Evolutionary conservation across 2,329 filamentous ascomycete species (phyloP).

Genomic region (Ceratocystis lukuohia): DNA sequence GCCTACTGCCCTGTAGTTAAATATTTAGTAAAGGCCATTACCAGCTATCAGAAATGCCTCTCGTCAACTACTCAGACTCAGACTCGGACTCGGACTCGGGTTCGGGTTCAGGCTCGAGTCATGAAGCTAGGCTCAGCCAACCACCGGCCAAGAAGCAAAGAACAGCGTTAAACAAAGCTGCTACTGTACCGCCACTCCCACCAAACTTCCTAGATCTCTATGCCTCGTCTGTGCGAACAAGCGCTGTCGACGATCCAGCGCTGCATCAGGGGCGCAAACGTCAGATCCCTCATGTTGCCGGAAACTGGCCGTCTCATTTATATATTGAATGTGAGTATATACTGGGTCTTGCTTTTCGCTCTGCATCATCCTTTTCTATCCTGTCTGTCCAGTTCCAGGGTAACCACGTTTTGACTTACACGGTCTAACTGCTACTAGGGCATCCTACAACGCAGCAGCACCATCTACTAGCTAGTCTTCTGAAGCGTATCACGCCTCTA

Average conservation of each 20-base stretch:
- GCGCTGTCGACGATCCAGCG: conserved; percentile 65
- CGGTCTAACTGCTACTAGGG: conserved; percentile 31
- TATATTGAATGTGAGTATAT: conserved; percentile 73
- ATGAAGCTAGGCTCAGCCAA: conserved; percentile 6
- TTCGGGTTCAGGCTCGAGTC: conserved; percentile 1
- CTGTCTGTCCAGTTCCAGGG: background rate
- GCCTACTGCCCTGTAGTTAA: background rate
- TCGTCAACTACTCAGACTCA: conserved; percentile 46
- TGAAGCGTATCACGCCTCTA: conserved; percentile 27
- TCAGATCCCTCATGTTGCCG: conserved; percentile 67
- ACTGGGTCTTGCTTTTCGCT: background rate
- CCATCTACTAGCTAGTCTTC: conserved; percentile 32
- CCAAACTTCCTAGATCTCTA: conserved; percentile 79
- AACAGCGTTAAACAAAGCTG: background rate
- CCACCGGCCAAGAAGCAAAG: conserved; percentile 16
- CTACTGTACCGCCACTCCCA: conserved; percentile 53
- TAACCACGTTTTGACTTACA: conserved; percentile 17
- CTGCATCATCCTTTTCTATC: background rate
- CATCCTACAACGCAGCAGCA: conserved; percentile 39
- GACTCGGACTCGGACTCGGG: background rate
- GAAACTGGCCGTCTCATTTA: conserved; percentile 85
- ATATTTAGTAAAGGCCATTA: background rate
- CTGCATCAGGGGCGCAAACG: conserved; percentile 78
- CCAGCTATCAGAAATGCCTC: conserved; percentile 30
- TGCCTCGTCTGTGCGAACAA: conserved; percentile 63